Evolutionary conservation across 1,139 yeast species (phyloP), one percentile per base, ranked within the genome.

Genomic region (Sugiyamaella japonica): DNA sequence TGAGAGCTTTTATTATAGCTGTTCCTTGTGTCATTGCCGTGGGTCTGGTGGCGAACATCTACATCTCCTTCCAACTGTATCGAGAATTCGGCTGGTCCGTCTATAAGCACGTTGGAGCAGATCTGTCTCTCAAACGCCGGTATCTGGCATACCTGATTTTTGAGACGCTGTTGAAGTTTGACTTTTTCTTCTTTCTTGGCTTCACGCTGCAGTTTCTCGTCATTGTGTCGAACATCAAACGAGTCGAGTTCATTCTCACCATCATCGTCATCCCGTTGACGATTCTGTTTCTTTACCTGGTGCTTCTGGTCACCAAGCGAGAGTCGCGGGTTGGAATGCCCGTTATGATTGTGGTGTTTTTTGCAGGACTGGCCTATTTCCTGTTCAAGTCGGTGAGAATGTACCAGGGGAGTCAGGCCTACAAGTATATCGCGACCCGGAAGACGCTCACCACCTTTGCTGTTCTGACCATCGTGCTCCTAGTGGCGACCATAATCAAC

Each of bases 191-290:
- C 68, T 78, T 80, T 59, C 65, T 79, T 44, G 84, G 82, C 1
- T 80, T 80, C 65, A 78, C 83, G 1, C 73, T 80, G 37, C 84
- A 80, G 64, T 80, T 79, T 61, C 66, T 77, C 32, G 81, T 79
- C 39, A 78, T 80, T 53, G 78, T 80, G 70, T 70, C 78, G 34
- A 68, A 76, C 52, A 71, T 70, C 49, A 63, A 66, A 17, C 79
- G 79, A 9, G 70, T 71, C 12, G 84, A 80, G 62, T 80, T 80
- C 61, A 78, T 74, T 2, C 69, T 80, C 44, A 80, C 84, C 0
- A 71, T 79, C 16, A 71, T 76, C 31, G 81, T 79, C 48, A 69
- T 80, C 28, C 84, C 84, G 1, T 60, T 77, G 25, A 78, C 83
- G 0, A 65, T 80, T 2, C 37, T 76, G 3, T 62, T 78, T 13